These are phyloP conservation scores for Tritrichomonas foetus DNA, from an alignment of 208 protist species.

Conservation along the genomic window DNA sequence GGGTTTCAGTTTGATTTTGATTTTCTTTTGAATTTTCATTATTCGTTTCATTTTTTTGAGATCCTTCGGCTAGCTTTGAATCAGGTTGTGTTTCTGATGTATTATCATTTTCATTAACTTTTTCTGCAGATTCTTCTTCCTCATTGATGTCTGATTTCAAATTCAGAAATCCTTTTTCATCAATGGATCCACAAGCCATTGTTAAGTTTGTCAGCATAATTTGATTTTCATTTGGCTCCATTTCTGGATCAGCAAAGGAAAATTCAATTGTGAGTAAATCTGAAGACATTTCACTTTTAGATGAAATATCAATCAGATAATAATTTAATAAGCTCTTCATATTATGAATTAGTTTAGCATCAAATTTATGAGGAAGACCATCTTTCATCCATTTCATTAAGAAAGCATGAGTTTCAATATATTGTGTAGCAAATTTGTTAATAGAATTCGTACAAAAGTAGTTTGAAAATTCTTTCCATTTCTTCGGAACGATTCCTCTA, in stretches of 20 bases:
- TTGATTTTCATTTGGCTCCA: too few species aligned
- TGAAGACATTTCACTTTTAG: not conserved
- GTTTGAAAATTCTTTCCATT: not conserved
- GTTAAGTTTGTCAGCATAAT: too few species aligned
- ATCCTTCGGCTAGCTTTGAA: too few species aligned
- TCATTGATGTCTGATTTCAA: too few species aligned
- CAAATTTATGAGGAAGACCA: not conserved
- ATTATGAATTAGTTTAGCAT: not conserved
- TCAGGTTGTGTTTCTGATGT: too few species aligned
- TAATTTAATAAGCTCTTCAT: not conserved
- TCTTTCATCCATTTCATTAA: not conserved
- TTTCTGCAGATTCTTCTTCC: too few species aligned
- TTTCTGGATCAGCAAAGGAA: not conserved
- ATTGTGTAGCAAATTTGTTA: not conserved
- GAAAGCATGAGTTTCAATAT: not conserved
- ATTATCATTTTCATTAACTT: too few species aligned
- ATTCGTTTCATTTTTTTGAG: too few species aligned
- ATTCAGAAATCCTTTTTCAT: too few species aligned
- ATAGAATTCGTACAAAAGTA: not conserved
- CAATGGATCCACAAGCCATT: too few species aligned
- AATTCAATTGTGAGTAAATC: not conserved
- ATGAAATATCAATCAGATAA: not conserved
- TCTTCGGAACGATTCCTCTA: not conserved
- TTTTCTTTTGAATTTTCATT: too few species aligned
- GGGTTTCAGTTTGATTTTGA: too few species aligned